These are phyloP conservation scores for Brasenia schreberi DNA, from an alignment of 164 flowering plant genomes.

Conservation along the genomic window DNA sequence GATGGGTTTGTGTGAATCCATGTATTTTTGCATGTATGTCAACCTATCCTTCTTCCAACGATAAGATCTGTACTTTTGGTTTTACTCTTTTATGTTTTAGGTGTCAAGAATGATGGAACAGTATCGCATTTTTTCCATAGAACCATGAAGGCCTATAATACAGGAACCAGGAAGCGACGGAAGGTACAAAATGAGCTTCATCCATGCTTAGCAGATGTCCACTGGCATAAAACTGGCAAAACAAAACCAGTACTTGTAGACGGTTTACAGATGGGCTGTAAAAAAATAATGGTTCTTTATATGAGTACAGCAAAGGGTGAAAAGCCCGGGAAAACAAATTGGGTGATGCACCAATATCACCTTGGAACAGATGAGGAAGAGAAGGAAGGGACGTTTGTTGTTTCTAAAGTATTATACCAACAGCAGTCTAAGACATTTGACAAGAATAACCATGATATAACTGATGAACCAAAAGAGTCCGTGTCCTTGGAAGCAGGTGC, in stretches of 20 bases:
- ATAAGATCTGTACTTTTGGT: neutral
- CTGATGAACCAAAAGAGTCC: constrained; percentile 18
- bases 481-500: constrained; percentile 40
- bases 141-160: constrained; percentile 84
- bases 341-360: constrained; percentile 99
- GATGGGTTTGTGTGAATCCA: too few relatives aligned
- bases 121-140: constrained; percentile 79
- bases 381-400: constrained; percentile 67
- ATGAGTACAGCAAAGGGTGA: constrained; percentile 41
- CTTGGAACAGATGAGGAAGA: constrained; percentile 86
- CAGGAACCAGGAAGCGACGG: constrained; percentile 90
- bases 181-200: constrained; percentile 51
- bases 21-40: too few relatives aligned
- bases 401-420: constrained; percentile 81
- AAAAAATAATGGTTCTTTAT: constrained; percentile 94
- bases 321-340: constrained; percentile 79
- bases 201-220: constrained; percentile 45
- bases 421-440: constrained; percentile 49
- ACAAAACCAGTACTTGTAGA: constrained; percentile 77
- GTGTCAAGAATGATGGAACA: constrained; percentile 85
- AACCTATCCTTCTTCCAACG: neutral
- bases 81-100: constrained; percentile 17
- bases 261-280: constrained; percentile 74
- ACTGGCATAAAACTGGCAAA: constrained; percentile 98
- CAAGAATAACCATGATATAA: constrained; percentile 31